These are phyloP conservation scores for Trichophyton rubrum DNA, from an alignment of 2,329 filamentous ascomycete genomes.

Conservation along the genomic window DNA sequence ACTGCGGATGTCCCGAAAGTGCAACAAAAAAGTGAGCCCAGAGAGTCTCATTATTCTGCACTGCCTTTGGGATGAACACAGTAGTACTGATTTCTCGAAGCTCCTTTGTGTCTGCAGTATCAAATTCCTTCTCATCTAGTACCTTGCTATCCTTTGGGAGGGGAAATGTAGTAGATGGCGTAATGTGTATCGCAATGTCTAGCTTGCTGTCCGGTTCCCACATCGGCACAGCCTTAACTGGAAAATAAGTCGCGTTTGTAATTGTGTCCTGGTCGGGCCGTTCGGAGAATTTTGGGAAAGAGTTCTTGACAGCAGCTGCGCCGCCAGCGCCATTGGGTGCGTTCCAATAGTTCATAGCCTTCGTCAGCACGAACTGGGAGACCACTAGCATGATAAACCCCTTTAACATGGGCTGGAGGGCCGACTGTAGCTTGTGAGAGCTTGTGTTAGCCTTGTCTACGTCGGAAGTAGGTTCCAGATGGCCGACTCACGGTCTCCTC, in stretches of 20 bases:
- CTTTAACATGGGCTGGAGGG: slow-evolving; percentile 36
- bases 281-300: slow-evolving; percentile 51
- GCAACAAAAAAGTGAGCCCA: slow-evolving; percentile 91
- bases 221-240: slow-evolving; percentile 66
- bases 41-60: slow-evolving; percentile 84
- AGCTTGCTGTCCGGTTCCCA: slow-evolving; percentile 70
- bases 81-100: slow-evolving; percentile 62
- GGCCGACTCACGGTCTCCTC: background rate
- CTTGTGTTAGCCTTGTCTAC: background rate
- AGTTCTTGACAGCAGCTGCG: slow-evolving; percentile 7
- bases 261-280: slow-evolving; percentile 45
- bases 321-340: slow-evolving; percentile 18
- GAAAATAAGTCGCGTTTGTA: slow-evolving; percentile 52
- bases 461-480: background rate
- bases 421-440: slow-evolving; percentile 2
- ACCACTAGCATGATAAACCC: slow-evolving; percentile 48
- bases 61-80: slow-evolving; percentile 62
- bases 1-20: slow-evolving; percentile 60
- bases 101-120: slow-evolving; percentile 66
- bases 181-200: slow-evolving; percentile 77
- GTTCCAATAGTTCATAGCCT: slow-evolving; percentile 35
- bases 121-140: slow-evolving; percentile 67
- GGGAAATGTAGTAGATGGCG: slow-evolving; percentile 56
- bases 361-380: slow-evolving; percentile 45
- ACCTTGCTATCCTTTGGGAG: slow-evolving; percentile 53